A percentile compares a stretch with the other conserved stretches of the same genome.
phyloP scores from a whole-genome alignment of 345 rosid species.

The Anastatica hierochuntica region DNA sequence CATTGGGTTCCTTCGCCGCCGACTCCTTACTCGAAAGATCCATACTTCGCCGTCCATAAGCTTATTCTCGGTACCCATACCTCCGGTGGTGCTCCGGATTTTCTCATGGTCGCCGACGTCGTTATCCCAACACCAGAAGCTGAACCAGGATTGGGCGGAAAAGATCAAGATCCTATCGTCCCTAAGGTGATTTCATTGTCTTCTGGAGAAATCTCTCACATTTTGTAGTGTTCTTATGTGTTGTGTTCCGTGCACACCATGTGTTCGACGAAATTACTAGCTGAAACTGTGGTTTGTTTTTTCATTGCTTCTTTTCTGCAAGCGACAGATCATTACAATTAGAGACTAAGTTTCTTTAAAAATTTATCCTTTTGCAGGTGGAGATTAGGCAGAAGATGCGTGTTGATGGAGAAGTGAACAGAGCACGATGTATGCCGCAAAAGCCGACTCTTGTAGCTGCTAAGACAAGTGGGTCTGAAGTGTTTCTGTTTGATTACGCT shows the following conservation, averaged over 20 bases:
- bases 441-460: constrained; percentile 58
- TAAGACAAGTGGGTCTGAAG: constrained; percentile 72
- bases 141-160: constrained; percentile 27
- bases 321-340: too few relatives aligned
- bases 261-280: constrained; percentile 29
- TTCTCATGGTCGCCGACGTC: constrained; percentile 69
- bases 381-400: constrained; percentile 65
- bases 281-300: neutral
- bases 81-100: constrained; percentile 57
- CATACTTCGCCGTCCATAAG: constrained; percentile 49
- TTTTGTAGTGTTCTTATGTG: neutral
- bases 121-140: constrained; percentile 46
- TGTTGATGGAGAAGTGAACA: constrained; percentile 88
- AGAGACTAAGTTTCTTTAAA: neutral
- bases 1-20: constrained; percentile 72
- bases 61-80: constrained; percentile 86
- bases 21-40: constrained; percentile 37
- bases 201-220: neutral
- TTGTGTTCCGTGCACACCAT: constrained; percentile 13
- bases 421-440: constrained; percentile 90
- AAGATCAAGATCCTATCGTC: constrained; percentile 33
- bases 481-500: constrained; percentile 60
- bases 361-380: constrained; percentile 33
- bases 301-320: too few relatives aligned
- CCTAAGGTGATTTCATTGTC: constrained; percentile 44